A percentile compares a stretch with the other conserved stretches of the same genome.
Conservation (phyloP, 106 monocot genomes). For the Xerophyta viscosa region DNA sequence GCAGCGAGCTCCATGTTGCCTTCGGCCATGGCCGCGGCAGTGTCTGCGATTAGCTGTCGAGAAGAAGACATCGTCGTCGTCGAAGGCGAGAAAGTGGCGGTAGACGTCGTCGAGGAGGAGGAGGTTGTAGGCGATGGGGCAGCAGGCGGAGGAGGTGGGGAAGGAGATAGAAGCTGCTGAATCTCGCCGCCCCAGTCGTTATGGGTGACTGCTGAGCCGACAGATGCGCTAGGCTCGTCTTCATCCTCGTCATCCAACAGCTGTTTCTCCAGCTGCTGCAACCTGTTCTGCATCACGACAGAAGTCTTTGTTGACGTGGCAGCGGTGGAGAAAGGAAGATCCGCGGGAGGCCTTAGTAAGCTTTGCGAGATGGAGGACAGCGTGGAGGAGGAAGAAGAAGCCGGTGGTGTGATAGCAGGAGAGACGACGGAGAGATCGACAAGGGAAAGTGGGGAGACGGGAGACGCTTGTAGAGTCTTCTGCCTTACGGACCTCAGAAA, state of each 20-base stretch:
- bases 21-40: slow-evolving; percentile 47
- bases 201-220: slow-evolving; percentile 24
- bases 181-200: slow-evolving; percentile 21
- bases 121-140: slow-evolving; percentile 15
- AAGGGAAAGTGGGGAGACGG: background rate
- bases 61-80: slow-evolving; percentile 4
- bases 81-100: slow-evolving; percentile 22
- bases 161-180: slow-evolving; percentile 9
- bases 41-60: slow-evolving; percentile 52
- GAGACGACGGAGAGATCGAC: background rate
- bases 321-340: background rate
- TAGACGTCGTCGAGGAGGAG: slow-evolving; percentile 24
- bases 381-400: background rate
- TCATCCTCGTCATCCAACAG: slow-evolving; percentile 48
- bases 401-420: background rate
- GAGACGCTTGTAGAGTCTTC: slow-evolving; percentile 5
- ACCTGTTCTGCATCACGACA: background rate
- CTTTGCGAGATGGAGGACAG: slow-evolving; percentile 1
- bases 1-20: slow-evolving; percentile 40
- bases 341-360: background rate
- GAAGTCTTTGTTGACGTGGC: slow-evolving; percentile 1
- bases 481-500: slow-evolving; percentile 17
- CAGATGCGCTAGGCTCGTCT: slow-evolving; percentile 18
- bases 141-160: background rate
- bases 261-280: slow-evolving; percentile 35